phyloP scores from a whole-genome alignment of 208 protist species.

The Trypanosoma conorhini region DNA sequence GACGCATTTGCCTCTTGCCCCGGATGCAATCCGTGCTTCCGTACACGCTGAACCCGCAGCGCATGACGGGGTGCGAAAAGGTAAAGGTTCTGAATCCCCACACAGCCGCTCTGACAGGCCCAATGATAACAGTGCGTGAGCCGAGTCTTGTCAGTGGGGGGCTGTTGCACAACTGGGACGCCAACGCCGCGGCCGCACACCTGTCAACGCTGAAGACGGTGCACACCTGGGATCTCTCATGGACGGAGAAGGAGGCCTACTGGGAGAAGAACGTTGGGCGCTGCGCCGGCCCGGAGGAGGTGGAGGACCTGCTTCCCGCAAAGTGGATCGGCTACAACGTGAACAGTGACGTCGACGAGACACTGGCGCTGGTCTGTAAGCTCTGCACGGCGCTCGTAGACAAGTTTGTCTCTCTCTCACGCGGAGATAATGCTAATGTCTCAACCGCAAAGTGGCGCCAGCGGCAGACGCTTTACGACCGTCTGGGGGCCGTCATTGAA shows the following conservation, averaged over 20 bases:
- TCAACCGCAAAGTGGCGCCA: constrained; percentile 90
- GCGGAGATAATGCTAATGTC: constrained; percentile 70
- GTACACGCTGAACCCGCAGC: constrained; percentile 82
- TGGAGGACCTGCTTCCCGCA: constrained; percentile 79
- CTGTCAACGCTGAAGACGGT: constrained; percentile 49
- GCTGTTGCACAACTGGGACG: constrained; percentile 84
- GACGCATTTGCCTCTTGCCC: background rate
- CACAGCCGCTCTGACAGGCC: constrained; percentile 57
- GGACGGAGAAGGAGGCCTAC: constrained; percentile 75
- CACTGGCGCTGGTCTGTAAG: constrained; percentile 84
- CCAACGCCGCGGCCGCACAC: constrained; percentile 62
- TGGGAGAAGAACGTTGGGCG: constrained; percentile 77
- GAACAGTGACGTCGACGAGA: constrained; percentile 82
- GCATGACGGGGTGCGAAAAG: constrained; percentile 74
- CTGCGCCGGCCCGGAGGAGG: constrained; percentile 81
- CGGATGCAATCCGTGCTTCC: constrained; percentile 82
- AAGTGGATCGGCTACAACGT: constrained; percentile 90
- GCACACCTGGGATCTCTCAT: constrained; percentile 81
- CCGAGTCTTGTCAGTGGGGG: constrained; percentile 68
- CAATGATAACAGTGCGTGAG: constrained; percentile 58
- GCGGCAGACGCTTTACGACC: constrained; percentile 74
- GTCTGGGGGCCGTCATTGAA: constrained; percentile 86
- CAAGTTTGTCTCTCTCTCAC: constrained; percentile 73
- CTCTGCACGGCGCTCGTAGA: constrained; percentile 90
- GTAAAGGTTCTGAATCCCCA: constrained; percentile 81